A percentile compares a stretch with the other conserved stretches of the same genome.
These are phyloP conservation scores for Bullera alba DNA, from an alignment of 768 basidiomycete genomes.

Conservation along the genomic window DNA sequence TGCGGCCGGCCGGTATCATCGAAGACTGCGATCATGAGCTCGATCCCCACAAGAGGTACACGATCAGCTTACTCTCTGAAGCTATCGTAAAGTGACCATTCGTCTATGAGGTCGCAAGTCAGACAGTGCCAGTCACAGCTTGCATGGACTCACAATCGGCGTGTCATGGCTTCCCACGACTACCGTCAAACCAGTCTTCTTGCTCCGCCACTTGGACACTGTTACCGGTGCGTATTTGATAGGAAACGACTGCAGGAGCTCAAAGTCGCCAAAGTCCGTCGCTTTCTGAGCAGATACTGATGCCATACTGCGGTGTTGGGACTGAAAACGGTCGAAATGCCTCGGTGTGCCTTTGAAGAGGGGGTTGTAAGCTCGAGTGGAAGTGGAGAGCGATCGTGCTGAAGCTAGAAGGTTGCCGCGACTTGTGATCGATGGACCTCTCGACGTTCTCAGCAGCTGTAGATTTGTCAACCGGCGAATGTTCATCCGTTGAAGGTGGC, in stretches of 20 bases:
- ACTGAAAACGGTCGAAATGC: background rate
- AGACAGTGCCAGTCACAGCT: background rate
- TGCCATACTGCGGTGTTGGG: background rate
- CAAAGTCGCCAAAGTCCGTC: conserved; percentile 63
- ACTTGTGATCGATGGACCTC: too few relatives aligned
- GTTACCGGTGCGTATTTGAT: conserved; percentile 72
- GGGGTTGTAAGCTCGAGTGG: too few relatives aligned
- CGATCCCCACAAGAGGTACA: background rate
- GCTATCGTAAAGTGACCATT: conserved; percentile 84
- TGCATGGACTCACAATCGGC: conserved; percentile 4
- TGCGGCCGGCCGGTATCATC: conserved; percentile 92
- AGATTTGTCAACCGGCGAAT: too few relatives aligned
- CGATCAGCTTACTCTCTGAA: conserved; percentile 75
- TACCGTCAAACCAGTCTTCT: conserved; percentile 76
- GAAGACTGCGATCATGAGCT: conserved; percentile 57
- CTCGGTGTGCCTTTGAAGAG: too few relatives aligned
- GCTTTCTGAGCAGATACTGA: background rate
- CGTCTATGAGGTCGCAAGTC: conserved; percentile 49
- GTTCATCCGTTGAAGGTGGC: too few relatives aligned
- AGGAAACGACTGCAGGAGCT: conserved; percentile 68
- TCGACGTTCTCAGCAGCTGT: too few relatives aligned
- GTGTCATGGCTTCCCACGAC: conserved; percentile 81
- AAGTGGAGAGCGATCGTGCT: too few relatives aligned
- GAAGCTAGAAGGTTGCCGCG: too few relatives aligned
- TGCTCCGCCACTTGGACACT: conserved; percentile 82